Base-by-base conservation (phyloP, 2,329 filamentous ascomycete genomes). In the Penicillium sp. region DNA sequence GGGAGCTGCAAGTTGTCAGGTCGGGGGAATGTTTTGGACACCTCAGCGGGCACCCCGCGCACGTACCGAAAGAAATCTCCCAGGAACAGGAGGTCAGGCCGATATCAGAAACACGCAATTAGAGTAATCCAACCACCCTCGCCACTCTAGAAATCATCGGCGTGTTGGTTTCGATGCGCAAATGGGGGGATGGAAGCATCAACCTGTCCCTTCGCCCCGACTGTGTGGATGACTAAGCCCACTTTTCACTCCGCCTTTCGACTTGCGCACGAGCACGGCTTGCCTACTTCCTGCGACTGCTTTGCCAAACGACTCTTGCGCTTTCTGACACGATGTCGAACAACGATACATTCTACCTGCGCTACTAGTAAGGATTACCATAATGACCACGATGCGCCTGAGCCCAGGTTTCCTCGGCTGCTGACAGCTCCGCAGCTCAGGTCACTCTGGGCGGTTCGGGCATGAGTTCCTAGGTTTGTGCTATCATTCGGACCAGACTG, bases 401-500 rank as follows among this genome's bases (percentile, higher is more conserved):
- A 50, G 60, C 59, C 60, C 63, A 59, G 59, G 50, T 61, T 51
- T 43, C 57, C 59, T 62, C 61, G 58, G 62, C 65, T 66, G 61
- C 69, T 71, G 58, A 69, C 58, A 55, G 45, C 41, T 53, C 39
- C 56, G 57, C 64, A 97, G 91, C 76, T 97, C 93, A 55, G 93
- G 93, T 59, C 93, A 98, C 70, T 93, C 89, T 69, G 93, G 93
- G 61, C 86, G 91, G 52, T 96, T 97, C 68, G 93, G 93, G 50
- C 93, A 98, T 72, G 93, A 98, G 70, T 98, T 98, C 63, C 76
- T 98, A 59, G 93, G 91, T 96, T 67, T 52, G 72, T 59, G 41
- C 17, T 17, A 8, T 41, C 23, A 21, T 13, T 25, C n/a, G 45
- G 25, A 3, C 28, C 9, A 16, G 32, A 23, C 33, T 33, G 13